A percentile compares a stretch with the other conserved stretches of the same genome.
These are phyloP conservation scores for Hymenoscyphus fructigenus DNA, from an alignment of 2,329 filamentous ascomycete genomes.

Conservation along the genomic window DNA sequence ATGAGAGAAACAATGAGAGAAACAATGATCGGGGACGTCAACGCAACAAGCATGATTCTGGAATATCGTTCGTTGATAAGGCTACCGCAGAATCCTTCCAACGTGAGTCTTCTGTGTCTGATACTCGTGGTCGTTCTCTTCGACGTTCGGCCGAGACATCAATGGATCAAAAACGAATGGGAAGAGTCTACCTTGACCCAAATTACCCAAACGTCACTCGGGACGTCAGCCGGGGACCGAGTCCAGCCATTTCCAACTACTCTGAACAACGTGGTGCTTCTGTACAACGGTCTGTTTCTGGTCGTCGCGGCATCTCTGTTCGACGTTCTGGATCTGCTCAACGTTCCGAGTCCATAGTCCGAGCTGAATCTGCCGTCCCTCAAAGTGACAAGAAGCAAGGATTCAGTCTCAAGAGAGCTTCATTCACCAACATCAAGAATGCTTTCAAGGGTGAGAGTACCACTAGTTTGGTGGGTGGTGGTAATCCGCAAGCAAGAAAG, in stretches of 20 bases:
- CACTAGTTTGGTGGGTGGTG: neutral
- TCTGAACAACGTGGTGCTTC: neutral
- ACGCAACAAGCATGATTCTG: slow-evolving; percentile 32
- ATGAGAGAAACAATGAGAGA: neutral
- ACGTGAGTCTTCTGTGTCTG: neutral
- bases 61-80: slow-evolving; percentile 25
- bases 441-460: slow-evolving; percentile 15
- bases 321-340: neutral
- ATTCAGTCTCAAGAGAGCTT: slow-evolving; percentile 26
- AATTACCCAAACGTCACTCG: slow-evolving; percentile 10
- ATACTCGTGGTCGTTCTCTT: slow-evolving; percentile 1
- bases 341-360: slow-evolving; percentile 15
- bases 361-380: slow-evolving; percentile 13
- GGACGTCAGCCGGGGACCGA: neutral
- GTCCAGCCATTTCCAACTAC: slow-evolving; percentile 4
- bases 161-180: slow-evolving; percentile 30
- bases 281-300: slow-evolving; percentile 2
- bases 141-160: slow-evolving; percentile 14
- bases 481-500: slow-evolving; percentile 36
- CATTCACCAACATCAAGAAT: slow-evolving; percentile 26
- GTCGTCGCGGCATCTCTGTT: neutral
- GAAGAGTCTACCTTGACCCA: slow-evolving; percentile 28
- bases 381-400: slow-evolving; percentile 16
- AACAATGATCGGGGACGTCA: neutral
- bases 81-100: neutral